Evolutionary conservation across 148 eudicot species (phyloP).

Genomic region (Silene uniflora): DNA sequence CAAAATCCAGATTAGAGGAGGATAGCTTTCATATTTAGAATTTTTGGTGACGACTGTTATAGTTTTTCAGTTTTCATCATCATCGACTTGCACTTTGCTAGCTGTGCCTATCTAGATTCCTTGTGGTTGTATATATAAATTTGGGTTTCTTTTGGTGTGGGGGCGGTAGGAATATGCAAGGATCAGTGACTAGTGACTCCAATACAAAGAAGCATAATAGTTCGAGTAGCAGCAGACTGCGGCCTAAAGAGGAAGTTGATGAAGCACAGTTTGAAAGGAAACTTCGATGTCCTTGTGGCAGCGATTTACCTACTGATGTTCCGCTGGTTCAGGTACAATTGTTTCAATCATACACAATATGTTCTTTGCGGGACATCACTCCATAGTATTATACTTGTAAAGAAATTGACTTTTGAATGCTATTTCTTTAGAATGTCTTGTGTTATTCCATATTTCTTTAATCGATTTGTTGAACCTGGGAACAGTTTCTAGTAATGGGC

Average conservation of each 20-base stretch:
- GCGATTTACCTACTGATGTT: conserved; percentile 18
- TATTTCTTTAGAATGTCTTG: neutral
- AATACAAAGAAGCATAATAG: conserved; percentile 34
- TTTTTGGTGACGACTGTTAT: neutral
- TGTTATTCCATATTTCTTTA: neutral
- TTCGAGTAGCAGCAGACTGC: conserved; percentile 31
- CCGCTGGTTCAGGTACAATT: conserved; percentile 32
- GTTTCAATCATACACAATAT: conserved; percentile 3
- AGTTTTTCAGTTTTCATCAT: neutral
- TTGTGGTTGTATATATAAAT: neutral
- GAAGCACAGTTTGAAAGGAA: conserved; percentile 23
- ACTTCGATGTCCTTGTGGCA: conserved; percentile 40
- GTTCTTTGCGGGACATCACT: neutral
- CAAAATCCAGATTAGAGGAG: neutral
- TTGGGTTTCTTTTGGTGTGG: neutral
- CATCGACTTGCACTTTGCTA: neutral
- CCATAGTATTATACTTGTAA: neutral
- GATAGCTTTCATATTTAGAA: neutral
- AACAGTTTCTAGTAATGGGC: neutral
- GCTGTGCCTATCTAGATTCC: neutral
- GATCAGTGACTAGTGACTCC: conserved; percentile 26
- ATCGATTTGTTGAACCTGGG: neutral
- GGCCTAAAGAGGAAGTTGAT: conserved; percentile 38
- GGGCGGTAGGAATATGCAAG: conserved; percentile 36
- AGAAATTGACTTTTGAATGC: neutral